These are phyloP conservation scores for Oenanthe javanica DNA, from an alignment of 140 eudicot genomes.

Conservation along the genomic window DNA sequence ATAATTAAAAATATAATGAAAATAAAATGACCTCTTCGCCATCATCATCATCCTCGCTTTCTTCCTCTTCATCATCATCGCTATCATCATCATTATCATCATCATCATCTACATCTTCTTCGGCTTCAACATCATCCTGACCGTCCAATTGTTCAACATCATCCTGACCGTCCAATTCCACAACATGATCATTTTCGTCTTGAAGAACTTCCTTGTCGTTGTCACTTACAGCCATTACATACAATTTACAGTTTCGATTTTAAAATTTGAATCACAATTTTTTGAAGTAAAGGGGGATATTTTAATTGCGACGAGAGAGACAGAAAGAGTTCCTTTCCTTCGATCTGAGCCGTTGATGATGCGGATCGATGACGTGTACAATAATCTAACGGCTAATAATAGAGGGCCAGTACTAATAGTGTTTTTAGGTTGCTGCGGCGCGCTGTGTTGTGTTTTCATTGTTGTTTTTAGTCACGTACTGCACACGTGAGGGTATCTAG, in stretches of 20 bases:
- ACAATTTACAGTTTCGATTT: background rate
- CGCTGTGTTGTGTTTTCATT: slow-evolving; percentile 9
- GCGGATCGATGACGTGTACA: slow-evolving; percentile 47
- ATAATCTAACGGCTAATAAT: slow-evolving; percentile 36
- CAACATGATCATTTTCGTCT: slow-evolving; percentile 18
- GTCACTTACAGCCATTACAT: slow-evolving; percentile 26
- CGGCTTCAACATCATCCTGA: slow-evolving; percentile 25
- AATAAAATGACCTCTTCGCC: slow-evolving; percentile 18
- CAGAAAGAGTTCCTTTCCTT: background rate
- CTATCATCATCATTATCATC: slow-evolving; percentile 37
- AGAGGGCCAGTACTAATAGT: background rate
- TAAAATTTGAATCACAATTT: background rate
- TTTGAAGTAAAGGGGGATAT: no score
- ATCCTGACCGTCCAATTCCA: slow-evolving; percentile 16
- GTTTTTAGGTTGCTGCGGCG: slow-evolving; percentile 4
- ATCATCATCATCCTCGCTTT: slow-evolving; percentile 11
- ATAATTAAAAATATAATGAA: background rate
- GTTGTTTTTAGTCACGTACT: slow-evolving; percentile 28
- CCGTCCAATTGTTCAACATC: slow-evolving; percentile 21
- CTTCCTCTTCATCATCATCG: slow-evolving; percentile 40
- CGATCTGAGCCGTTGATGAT: slow-evolving; percentile 54
- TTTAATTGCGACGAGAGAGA: background rate
- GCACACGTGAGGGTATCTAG: slow-evolving; percentile 33
- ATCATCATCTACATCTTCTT: slow-evolving; percentile 13
- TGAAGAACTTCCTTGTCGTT: slow-evolving; percentile 26